Base-by-base conservation (phyloP, 2,329 filamentous ascomycete genomes). In the Aspergillus novofumigatus region DNA sequence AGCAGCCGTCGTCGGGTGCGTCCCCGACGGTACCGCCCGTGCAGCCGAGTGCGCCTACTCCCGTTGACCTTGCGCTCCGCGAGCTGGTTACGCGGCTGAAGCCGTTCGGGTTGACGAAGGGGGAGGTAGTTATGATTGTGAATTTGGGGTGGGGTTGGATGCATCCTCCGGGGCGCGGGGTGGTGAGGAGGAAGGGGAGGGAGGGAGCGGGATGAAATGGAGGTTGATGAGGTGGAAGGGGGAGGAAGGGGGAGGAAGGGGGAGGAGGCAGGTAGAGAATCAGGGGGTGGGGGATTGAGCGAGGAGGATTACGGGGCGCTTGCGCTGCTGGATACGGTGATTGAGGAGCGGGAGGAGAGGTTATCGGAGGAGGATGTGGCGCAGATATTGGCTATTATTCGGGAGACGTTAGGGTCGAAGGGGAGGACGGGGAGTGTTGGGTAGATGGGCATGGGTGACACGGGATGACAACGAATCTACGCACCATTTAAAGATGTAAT, bases 121-220 rank as follows among this genome's bases (percentile, higher is more conserved):
- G 74, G 0, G 78, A 80, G 63, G 74, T 77, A 9, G 60, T 78
- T 20, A 78, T 75, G 69, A 72, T 80, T 52, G 62, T 80, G 21
- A 79, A 80, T 57, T 62, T 80, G 26, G 76, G 0, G 62, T 78
- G 17, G 77, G 77, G 3, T 26, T 76, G 17, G 54, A 58, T 25
- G 35, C 49, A 1, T 20, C 57, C 14, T 38, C 45, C 28, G 54
- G 58, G 11, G 61, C 48, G 10, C 69, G 69, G 3, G 28, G 9
- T 29, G 57, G 69, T 9, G 51, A 53, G 54, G 41, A 49, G 26
- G 51, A 52, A 42, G 56, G 57, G 41, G 59, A 49, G 44, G 60
- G 23, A 25, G 59, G 26, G 59, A 47, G 3, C 55, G 42, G 23
- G 54, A 26, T 8, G 54, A 48, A 29, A 51, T 51, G 44, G 61